Conservation (phyloP, 768 basidiomycete species). For the Gelatoporia subvermispora region DNA sequence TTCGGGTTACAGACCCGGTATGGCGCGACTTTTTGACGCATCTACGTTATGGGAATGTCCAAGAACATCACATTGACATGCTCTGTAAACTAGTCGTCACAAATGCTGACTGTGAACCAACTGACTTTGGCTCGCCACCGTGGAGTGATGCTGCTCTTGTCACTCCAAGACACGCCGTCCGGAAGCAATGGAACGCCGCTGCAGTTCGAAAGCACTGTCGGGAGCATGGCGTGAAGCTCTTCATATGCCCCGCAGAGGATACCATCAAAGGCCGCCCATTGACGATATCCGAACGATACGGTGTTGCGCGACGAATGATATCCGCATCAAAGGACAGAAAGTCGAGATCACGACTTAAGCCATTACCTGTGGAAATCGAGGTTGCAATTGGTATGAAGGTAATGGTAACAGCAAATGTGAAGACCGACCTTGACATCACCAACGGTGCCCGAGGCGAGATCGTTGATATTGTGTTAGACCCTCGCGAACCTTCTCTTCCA, state of each 20-base stretch:
- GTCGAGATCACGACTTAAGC: background rate
- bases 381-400: conserved; percentile 32
- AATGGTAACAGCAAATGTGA: conserved; percentile 35
- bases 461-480: conserved; percentile 29
- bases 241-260: conserved; percentile 28
- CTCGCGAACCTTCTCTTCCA: conserved; percentile 21
- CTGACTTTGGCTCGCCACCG: conserved; percentile 21
- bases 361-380: conserved; percentile 17
- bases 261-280: conserved; percentile 8
- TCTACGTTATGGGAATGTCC: conserved; percentile 21
- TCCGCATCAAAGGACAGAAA: background rate
- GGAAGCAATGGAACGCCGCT: conserved; percentile 33
- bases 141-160: conserved; percentile 34
- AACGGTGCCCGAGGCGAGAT: conserved; percentile 33
- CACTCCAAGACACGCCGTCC: conserved; percentile 32
- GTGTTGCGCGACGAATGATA: conserved; percentile 1
- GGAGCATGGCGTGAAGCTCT: conserved; percentile 15
- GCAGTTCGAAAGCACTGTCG: conserved; percentile 19
- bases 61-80: conserved; percentile 23
- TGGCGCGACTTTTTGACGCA: conserved; percentile 29
- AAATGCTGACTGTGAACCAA: conserved; percentile 7
- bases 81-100: conserved; percentile 23
- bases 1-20: conserved; percentile 23
- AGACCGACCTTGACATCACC: conserved; percentile 36
- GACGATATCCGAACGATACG: conserved; percentile 8